Base-by-base conservation (phyloP, 805 yeast species). In the Nakazawaea holstii region DNA sequence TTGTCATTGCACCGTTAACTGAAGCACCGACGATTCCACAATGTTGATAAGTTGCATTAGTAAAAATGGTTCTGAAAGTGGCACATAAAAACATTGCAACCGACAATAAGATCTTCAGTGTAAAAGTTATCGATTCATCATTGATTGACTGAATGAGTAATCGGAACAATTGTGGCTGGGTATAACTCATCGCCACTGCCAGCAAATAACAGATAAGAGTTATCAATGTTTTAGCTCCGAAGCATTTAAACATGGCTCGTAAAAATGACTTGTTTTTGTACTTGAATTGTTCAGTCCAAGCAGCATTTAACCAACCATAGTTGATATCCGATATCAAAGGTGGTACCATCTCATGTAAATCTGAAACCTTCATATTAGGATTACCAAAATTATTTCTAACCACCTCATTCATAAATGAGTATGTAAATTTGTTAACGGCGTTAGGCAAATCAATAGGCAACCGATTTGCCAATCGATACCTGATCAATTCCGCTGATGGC, bases 371-470 rank as follows among this genome's bases (percentile, higher is more conserved):
- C 6, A 67, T 54, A 9, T 62, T 59, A 45, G 64, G 65, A 30
- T 67, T 69, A 14, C 54, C 52, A 41, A 67, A 67, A 1, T 97
- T 97, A 43, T 77, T 77, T 55, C 69, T 76, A 83, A 92, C 88
- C 58, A 94, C 68, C 1, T 76, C 80, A 15, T 89, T 81, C 96
- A 92, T 88, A 98, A 98, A 92, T 26, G 81, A 68, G 62, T 94
- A 92, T 0, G 95, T 83, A 44, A 92, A 68, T 46, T 77, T 71
- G 3, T 95, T 83, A 52, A 92, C 79, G 13, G 89, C 68, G 60
- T 91, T 82, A 13, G 89, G 60, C 1, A 53, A 49, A 6, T 52
- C 39, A 68, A 24, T 30, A 29, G 40, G 30, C 43, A 53, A 43
- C 11, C 36, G 45, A 29, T 48, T 52, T 14, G 45, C 28, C 26